Evolutionary conservation across 345 rosid genomes (phyloP).

Genomic region (Gossypium ekmanianum): DNA sequence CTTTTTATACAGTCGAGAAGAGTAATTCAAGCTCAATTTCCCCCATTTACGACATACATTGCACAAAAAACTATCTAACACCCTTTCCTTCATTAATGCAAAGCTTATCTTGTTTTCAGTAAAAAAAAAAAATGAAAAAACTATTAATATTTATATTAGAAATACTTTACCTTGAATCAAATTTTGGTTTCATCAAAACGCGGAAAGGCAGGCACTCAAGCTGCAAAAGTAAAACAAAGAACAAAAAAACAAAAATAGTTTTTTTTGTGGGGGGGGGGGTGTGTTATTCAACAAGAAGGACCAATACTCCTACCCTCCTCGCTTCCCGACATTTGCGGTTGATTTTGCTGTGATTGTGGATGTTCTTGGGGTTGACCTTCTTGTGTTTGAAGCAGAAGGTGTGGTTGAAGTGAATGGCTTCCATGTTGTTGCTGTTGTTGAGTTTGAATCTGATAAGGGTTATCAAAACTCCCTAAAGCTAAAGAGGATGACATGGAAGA

Average conservation of each 20-base stretch:
- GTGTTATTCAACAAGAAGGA: constrained; percentile 32
- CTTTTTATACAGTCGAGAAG: too few species aligned
- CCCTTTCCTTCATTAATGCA: too few species aligned
- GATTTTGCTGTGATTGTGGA: constrained; percentile 29
- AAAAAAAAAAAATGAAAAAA: too few species aligned
- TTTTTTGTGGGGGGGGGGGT: too few species aligned
- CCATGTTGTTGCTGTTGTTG: constrained; percentile 27
- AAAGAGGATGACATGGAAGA: constrained; percentile 13
- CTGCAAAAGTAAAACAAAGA: not conserved
- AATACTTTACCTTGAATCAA: constrained; percentile 3
- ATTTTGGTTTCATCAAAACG: constrained; percentile 13
- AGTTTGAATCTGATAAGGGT: constrained; percentile 48
- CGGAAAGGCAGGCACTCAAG: not conserved
- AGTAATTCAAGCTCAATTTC: too few species aligned
- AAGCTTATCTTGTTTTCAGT: not conserved
- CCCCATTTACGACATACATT: too few species aligned
- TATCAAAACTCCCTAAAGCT: constrained; percentile 33
- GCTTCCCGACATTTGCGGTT: constrained; percentile 43
- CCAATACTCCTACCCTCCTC: constrained; percentile 44
- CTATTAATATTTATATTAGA: too few species aligned
- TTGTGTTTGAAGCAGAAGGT: constrained; percentile 52
- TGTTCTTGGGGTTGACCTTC: constrained; percentile 26
- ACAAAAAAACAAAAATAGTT: not conserved
- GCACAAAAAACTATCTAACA: too few species aligned
- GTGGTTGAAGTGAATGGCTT: constrained; percentile 41